Evolutionary conservation across 2,329 filamentous ascomycete genomes (phyloP).

Genomic region (Fusarium domesticum): DNA sequence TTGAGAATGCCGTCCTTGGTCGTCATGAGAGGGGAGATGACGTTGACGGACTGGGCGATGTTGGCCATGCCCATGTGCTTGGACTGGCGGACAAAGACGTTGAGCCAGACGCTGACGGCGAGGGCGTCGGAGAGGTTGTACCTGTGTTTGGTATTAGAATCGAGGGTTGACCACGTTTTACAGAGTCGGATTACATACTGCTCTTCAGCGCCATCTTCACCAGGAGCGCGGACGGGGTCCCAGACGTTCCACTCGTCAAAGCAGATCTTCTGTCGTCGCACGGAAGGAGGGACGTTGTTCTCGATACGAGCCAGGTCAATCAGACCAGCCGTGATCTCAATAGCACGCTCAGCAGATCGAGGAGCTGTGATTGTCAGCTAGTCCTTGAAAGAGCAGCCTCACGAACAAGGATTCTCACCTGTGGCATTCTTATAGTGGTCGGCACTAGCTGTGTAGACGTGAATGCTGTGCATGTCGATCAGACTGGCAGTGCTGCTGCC

Average conservation of each 20-base stretch:
- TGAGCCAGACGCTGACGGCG: conserved; percentile 72
- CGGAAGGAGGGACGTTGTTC: conserved; percentile 56
- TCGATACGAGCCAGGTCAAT: conserved; percentile 74
- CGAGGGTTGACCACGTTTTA: not conserved
- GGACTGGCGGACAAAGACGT: conserved; percentile 72
- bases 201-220: conserved; percentile 70
- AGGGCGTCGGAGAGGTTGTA: conserved; percentile 75
- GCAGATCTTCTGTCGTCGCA: conserved; percentile 68
- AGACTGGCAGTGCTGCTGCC: conserved; percentile 39
- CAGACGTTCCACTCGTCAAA: conserved; percentile 87
- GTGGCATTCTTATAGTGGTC: conserved; percentile 50
- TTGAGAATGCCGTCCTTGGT: conserved; percentile 59
- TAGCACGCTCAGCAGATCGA: conserved; percentile 67
- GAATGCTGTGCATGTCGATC: conserved; percentile 79
- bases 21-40: conserved; percentile 75
- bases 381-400: not conserved
- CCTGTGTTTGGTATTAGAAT: conserved; percentile 4
- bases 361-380: conserved; percentile 46
- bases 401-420: conserved; percentile 11
- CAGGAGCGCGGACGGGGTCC: conserved; percentile 69
- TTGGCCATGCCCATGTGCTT: conserved; percentile 73
- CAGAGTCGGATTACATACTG: conserved; percentile 29
- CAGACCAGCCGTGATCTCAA: conserved; percentile 64
- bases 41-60: conserved; percentile 75
- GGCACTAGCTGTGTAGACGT: conserved; percentile 67